Percentiles rank a stretch among this genome's conserved stretches.
Evolutionary conservation across 306 rosid genomes (phyloP).

Genomic region (Neltuma alba): DNA sequence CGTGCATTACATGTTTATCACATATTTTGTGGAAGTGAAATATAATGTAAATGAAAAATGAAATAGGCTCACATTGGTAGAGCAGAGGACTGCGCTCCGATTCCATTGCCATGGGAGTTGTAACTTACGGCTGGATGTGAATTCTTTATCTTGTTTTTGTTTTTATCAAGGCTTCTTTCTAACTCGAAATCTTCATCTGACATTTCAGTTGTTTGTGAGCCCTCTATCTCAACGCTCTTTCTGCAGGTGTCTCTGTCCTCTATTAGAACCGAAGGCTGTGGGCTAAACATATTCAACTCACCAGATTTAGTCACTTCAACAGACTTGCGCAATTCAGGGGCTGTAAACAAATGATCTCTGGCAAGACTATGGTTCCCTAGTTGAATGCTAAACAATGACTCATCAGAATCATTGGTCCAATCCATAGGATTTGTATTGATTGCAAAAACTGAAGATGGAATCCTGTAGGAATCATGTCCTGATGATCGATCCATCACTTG

Average conservation of each 20-base stretch:
- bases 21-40: conserved; percentile 3
- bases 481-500: conserved; percentile 75
- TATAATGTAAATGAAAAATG: neutral
- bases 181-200: conserved; percentile 33
- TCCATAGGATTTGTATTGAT: conserved; percentile 50
- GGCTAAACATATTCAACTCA: conserved; percentile 41
- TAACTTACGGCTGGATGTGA: conserved; percentile 23
- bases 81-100: conserved; percentile 44
- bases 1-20: conserved; percentile 1
- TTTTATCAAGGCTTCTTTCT: conserved; percentile 20
- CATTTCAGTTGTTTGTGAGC: conserved; percentile 27
- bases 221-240: conserved; percentile 27
- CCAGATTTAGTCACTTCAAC: conserved; percentile 46
- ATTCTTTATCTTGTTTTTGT: conserved; percentile 15
- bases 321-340: conserved; percentile 39
- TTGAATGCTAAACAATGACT: conserved; percentile 84
- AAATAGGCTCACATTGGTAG: conserved; percentile 65
- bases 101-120: conserved; percentile 44
- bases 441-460: conserved; percentile 72
- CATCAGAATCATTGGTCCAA: conserved; percentile 88
- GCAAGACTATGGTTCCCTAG: conserved; percentile 61
- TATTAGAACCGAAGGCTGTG: conserved; percentile 32
- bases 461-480: conserved; percentile 58
- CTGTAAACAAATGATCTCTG: conserved; percentile 42
- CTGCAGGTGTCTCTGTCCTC: conserved; percentile 33